Base-by-base conservation (phyloP, 2,329 filamentous ascomycete species). In the Colletotrichum tropicicola region DNA sequence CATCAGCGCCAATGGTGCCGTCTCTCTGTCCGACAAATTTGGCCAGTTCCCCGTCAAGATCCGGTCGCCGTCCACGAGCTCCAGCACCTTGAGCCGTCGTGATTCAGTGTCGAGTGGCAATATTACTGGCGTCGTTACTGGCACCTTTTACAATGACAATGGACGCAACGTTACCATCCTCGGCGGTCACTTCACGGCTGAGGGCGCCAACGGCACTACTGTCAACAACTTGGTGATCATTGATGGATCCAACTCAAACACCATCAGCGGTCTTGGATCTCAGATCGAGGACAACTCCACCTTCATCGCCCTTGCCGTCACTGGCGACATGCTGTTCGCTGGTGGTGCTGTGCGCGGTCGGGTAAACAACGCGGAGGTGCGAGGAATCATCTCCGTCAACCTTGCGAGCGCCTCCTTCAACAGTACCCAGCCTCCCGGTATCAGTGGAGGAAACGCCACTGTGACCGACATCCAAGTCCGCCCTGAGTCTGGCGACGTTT, bases 191-290 rank as follows among this genome's bases (percentile, higher is more conserved):
- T 99, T 99, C 75, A 87, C 87, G 7, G 90, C 92, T 1, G 87
- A 83, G 28, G 87, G 87, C 13, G 85, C 85, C 7, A 87, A 94
- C 69, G 92, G 90, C 21, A 89, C 90, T 4, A 83, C 85, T 5
- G 84, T 98, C 65, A 84, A 93, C 69, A 98, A 98, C 71, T 81
- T 99, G 15, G 83, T 91, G 37, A 87, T 99, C 68, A 88, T 98
- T 66, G 92, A 98, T 75, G 90, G 91, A 44, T 87, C 88, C n/a
- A 83, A 92, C 65, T 83, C 83, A 23, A 82, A 91, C 70, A 81
- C 82, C 4, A 83, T 97, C 15, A 89, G 85, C 25, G 95, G 95
- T 9, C 82, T 98, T 52, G 85, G 86, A 3, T 80, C 85, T 1
- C 88, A 86, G 12, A 78, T 97, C 47, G 86, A 91, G 12, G 80